Evolutionary conservation across 768 basidiomycete species (phyloP), one percentile per base, ranked within the genome.

Genomic region (Leucosporidium scottii): DNA sequence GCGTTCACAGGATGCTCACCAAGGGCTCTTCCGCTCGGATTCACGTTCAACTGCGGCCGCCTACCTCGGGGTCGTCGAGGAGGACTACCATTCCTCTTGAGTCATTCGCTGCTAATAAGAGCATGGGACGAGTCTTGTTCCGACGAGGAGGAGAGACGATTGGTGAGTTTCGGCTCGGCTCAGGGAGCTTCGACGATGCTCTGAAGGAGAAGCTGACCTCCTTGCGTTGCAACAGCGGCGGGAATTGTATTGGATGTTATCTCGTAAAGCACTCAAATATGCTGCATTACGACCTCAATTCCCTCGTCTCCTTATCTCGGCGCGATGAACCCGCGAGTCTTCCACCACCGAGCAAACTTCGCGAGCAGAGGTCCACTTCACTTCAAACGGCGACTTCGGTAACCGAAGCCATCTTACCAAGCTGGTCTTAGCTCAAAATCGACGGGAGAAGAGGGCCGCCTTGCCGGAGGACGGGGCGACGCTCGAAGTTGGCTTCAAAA

Each of bases 111-210:
- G 79, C 80, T 10, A 98, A 93, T 79, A 99, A 98, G 78, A 90
- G 93, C 64, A 96, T 98, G 96, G 96, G 96, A 0, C 81, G 96
- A 57, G 84, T 99, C 60, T 76, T 99, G 70, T 81, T 99, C 66
- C 82, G 96, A 54, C 81, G 94, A 62, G 86, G 85, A 36, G 96
- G 96, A 0, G 93, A 97, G 80, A 97, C 96, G 0, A 89, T 99
- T 67, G 91, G 65, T 60, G 48, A 23, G 65, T 60, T 34, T 25
- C 12, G 18, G 55, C n/a, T 53, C 27, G 20, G n/a, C 1, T 30
- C 20, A n/a, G n/a, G n/a, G 17, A 18, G 31, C 25, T 44, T 55
- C 53, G 53, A 5, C 1, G 13, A 10, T 5, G 27, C n/a, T n/a
- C n/a, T n/a, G n/a, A n/a, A 18, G 10, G 18, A 17, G 30, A 23